A percentile compares a stretch with the other conserved stretches of the same genome.
These are phyloP conservation scores for Fonsecaea erecta DNA, from an alignment of 2,329 filamentous ascomycete genomes.

Conservation along the genomic window DNA sequence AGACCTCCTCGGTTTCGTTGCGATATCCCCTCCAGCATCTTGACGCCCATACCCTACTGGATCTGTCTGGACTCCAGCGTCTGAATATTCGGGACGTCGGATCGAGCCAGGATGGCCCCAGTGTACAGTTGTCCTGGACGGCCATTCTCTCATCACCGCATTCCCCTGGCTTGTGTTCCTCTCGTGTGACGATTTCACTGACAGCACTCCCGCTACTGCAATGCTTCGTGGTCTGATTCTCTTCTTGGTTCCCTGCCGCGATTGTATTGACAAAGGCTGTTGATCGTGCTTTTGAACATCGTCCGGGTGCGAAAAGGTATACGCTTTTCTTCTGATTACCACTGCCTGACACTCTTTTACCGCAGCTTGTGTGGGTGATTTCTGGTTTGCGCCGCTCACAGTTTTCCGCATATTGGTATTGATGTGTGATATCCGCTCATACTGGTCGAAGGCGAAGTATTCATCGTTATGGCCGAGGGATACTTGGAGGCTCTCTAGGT, in stretches of 20 bases:
- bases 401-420: conserved; percentile 19
- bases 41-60: not conserved
- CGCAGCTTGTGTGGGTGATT: not conserved
- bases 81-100: conserved; percentile 14
- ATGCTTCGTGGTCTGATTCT: conserved; percentile 26
- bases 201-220: not conserved
- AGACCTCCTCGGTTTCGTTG: not conserved
- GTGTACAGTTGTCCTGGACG: not conserved
- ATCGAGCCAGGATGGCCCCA: not conserved
- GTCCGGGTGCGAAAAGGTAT: conserved; percentile 20
- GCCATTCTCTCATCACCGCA: not conserved
- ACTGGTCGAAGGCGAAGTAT: conserved; percentile 47
- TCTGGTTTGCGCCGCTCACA: not conserved
- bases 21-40: not conserved
- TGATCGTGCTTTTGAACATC: not conserved
- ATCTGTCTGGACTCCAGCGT: conserved; percentile 25
- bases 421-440: conserved; percentile 45
- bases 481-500: conserved; percentile 45
- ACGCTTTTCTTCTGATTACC: conserved; percentile 17
- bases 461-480: conserved; percentile 47
- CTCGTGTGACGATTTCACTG: not conserved
- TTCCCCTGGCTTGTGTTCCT: not conserved
- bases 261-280: not conserved
- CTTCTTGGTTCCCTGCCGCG: conserved; percentile 2
- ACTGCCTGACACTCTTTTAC: not conserved